phyloP scores from a whole-genome alignment of 2,329 filamentous ascomycete species.

The Trichoderma simmonsii region DNA sequence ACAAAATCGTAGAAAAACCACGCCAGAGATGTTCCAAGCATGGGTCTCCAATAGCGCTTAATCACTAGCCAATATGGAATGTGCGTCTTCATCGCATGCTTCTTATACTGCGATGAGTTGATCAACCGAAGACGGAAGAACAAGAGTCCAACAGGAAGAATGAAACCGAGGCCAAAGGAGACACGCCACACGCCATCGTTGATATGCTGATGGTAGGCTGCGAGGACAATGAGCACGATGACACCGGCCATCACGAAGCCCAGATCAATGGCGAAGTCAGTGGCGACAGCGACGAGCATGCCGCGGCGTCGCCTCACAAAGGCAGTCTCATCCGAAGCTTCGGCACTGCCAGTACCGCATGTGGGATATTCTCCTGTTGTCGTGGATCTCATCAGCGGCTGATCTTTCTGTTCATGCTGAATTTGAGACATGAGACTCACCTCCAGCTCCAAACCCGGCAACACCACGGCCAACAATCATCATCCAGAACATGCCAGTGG shows the following conservation, averaged over 20 bases:
- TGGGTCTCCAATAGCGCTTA: conserved; percentile 41
- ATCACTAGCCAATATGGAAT: conserved; percentile 28
- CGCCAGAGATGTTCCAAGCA: conserved; percentile 49
- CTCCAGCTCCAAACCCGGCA: conserved; percentile 43
- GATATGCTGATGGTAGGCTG: conserved; percentile 32
- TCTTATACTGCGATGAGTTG: conserved; percentile 43
- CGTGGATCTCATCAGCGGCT: neutral
- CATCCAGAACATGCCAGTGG: conserved; percentile 49
- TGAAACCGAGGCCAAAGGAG: conserved; percentile 25
- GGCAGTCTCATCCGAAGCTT: conserved; percentile 29
- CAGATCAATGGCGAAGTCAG: conserved; percentile 38
- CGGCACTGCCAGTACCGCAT: conserved; percentile 29
- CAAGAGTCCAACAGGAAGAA: conserved; percentile 42
- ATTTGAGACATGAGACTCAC: neutral
- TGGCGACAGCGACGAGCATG: conserved; percentile 38
- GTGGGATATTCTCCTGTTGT: conserved; percentile 30
- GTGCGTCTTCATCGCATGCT: conserved; percentile 27
- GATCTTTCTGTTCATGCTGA: neutral
- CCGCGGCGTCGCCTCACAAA: conserved; percentile 28
- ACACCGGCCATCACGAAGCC: conserved; percentile 40
- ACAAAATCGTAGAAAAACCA: conserved; percentile 45
- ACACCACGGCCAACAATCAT: conserved; percentile 47
- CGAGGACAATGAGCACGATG: conserved; percentile 44
- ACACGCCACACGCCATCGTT: conserved; percentile 45
- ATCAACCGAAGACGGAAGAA: conserved; percentile 52